Conservation (phyloP, 2,329 filamentous ascomycete species). For the Chaetomiaceae sp. region DNA sequence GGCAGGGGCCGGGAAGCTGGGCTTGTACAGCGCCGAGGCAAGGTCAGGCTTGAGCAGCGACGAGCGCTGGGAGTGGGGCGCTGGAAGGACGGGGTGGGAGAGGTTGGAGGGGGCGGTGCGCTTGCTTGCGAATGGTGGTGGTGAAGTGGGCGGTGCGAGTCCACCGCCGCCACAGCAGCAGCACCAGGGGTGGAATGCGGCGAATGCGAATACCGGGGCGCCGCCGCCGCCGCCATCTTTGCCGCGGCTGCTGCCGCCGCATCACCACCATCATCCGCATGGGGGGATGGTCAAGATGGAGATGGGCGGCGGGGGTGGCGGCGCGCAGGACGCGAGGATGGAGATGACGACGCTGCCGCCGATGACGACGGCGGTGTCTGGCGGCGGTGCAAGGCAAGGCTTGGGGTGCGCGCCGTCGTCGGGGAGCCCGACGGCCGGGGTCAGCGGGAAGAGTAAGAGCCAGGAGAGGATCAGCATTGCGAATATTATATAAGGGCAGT, state of each 20-base stretch:
- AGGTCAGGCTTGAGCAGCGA: constrained; percentile 49
- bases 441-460: constrained; percentile 31
- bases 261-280: constrained; percentile 3
- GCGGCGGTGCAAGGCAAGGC: too few species aligned
- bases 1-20: constrained; percentile 23
- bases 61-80: constrained; percentile 59
- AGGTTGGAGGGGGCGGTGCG: constrained; percentile 60
- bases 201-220: background rate
- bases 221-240: background rate
- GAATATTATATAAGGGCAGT: constrained; percentile 36
- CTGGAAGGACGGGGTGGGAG: constrained; percentile 62
- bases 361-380: background rate
- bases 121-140: constrained; percentile 37
- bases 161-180: background rate
- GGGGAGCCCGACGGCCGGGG: constrained; percentile 27
- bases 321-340: constrained; percentile 8
- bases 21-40: constrained; percentile 40
- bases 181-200: background rate
- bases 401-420: too few species aligned
- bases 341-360: constrained; percentile 12
- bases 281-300: constrained; percentile 11
- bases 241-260: background rate
- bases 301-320: too few species aligned
- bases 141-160: background rate
- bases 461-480: constrained; percentile 42